These are phyloP conservation scores for Miscanthus lutarioriparius DNA, from an alignment of 176 grass and related monocot species.

Conservation along the genomic window DNA sequence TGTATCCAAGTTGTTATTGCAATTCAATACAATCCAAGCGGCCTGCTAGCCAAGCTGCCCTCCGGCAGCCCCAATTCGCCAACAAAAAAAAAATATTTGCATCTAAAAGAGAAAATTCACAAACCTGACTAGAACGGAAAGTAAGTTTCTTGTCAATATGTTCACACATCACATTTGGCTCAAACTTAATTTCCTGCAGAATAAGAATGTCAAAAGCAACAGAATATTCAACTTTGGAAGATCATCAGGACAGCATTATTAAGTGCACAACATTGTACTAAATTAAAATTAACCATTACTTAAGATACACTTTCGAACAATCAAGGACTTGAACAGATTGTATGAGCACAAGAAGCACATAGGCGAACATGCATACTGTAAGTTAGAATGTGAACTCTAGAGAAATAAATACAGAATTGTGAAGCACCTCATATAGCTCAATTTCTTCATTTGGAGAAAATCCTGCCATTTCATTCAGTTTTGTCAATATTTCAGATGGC, in stretches of 20 bases:
- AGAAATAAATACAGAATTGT: slow-evolving; percentile 10
- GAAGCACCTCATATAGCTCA: slow-evolving; percentile 76
- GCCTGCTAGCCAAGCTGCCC: no score
- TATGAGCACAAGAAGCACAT: slow-evolving; percentile 18
- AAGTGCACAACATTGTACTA: slow-evolving; percentile 22
- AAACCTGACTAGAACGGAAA: slow-evolving; percentile 85
- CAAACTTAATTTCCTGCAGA: slow-evolving; percentile 93
- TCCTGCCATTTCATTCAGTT: slow-evolving; percentile 83
- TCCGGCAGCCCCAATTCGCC: no score
- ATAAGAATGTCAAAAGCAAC: slow-evolving; percentile 34
- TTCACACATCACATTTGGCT: slow-evolving; percentile 93
- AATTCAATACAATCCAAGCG: no score
- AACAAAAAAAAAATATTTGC: slow-evolving; percentile 20
- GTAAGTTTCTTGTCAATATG: slow-evolving; percentile 85
- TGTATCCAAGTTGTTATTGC: no score
- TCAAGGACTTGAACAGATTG: slow-evolving; percentile 15
- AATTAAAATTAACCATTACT: background rate
- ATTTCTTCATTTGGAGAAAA: slow-evolving; percentile 90
- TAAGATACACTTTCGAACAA: background rate
- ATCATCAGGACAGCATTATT: background rate
- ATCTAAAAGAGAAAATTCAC: slow-evolving; percentile 20
- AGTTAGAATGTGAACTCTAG: background rate
- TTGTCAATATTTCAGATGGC: slow-evolving; percentile 76
- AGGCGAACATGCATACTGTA: background rate
- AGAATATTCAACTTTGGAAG: slow-evolving; percentile 27